Base-by-base conservation (phyloP, 2,329 filamentous ascomycete species). In the Colletotrichum melonis region DNA sequence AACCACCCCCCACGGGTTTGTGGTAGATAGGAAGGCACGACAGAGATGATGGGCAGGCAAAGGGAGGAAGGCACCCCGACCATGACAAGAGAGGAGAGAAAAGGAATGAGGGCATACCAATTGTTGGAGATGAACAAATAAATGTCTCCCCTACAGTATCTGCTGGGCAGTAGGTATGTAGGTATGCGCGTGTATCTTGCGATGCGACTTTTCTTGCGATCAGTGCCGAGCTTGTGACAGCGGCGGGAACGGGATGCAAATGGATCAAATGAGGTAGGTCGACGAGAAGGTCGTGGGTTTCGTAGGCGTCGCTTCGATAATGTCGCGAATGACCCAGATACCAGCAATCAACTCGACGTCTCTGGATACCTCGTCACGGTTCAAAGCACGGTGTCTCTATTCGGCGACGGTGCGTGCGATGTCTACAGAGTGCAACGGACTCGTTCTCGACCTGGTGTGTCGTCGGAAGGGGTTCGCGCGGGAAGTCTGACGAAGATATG, bases 51-150 rank as follows among this genome's bases (percentile, higher is more conserved):
- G 19, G 42, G 7, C 11, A 32, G 9, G 26, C 9, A 1, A 9
- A 9, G 32, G n/a, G 19, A 58, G 49, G 63, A 46, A 66, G 63
- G 63, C 16, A 35, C 52, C 24, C 8, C 2, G 8, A 4, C 14
- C 19, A 22, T 3, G 42, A 14, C 49, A 55, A 65, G 57, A 70
- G 71, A 75, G 67, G 71, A 64, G 67, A 74, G 19, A 52, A 81
- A 14, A 14, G 30, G 12, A 54, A 57, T 56, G 26, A 16, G 30
- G 24, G 38, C 88, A 84, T 91, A 92, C 90, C 89, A 87, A 90
- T 83, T 89, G 90, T 85, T 90, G 93, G 95, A 97, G 95, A 97
- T 94, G 88, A 95, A 97, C 95, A 97, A 98, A 84, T 92, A 85
- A 98, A 98, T 97, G 95, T 95, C 93, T 97, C 95, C 94, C 95